phyloP scores from a whole-genome alignment of 768 basidiomycete genomes.

The Trametes villosa region DNA sequence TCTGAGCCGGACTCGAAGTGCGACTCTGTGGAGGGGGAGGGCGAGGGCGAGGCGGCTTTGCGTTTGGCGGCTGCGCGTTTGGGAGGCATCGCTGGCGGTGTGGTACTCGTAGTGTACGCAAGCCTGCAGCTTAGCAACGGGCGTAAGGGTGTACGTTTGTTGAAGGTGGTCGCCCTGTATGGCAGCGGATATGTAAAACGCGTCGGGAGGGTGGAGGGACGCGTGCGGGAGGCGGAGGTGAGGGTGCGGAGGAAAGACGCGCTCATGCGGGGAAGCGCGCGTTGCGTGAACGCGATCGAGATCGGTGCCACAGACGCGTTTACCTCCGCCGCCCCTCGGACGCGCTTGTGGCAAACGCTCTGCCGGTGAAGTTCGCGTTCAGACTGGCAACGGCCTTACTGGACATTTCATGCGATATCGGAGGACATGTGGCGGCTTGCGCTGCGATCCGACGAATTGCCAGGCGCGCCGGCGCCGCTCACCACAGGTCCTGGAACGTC shows the following conservation, averaged over 20 bases:
- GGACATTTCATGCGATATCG: neutral
- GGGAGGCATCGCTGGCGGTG: conserved; percentile 15
- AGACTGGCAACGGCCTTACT: too few species aligned
- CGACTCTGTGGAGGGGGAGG: conserved; percentile 1
- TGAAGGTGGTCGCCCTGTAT: too few species aligned
- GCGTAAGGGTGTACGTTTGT: too few species aligned
- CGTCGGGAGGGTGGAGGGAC: neutral
- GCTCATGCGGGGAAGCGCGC: neutral
- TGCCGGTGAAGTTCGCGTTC: too few species aligned
- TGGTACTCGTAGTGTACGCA: neutral
- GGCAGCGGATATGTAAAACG: too few species aligned
- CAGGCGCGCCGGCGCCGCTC: too few species aligned
- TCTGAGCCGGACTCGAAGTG: conserved; percentile 1
- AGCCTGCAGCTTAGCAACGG: too few species aligned
- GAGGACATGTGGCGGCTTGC: too few species aligned
- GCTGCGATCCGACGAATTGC: too few species aligned
- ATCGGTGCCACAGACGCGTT: conserved; percentile 28
- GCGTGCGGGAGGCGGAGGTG: neutral
- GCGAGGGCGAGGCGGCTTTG: conserved; percentile 9
- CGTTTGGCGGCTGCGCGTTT: conserved; percentile 26
- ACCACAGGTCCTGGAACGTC: too few species aligned
- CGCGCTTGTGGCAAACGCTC: conserved; percentile 11
- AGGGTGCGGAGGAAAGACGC: conserved; percentile 8
- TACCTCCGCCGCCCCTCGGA: too few species aligned
- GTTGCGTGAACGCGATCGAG: conserved; percentile 10